Base-by-base conservation (phyloP, 768 basidiomycete species). In the Xanthoconium purpureum region DNA sequence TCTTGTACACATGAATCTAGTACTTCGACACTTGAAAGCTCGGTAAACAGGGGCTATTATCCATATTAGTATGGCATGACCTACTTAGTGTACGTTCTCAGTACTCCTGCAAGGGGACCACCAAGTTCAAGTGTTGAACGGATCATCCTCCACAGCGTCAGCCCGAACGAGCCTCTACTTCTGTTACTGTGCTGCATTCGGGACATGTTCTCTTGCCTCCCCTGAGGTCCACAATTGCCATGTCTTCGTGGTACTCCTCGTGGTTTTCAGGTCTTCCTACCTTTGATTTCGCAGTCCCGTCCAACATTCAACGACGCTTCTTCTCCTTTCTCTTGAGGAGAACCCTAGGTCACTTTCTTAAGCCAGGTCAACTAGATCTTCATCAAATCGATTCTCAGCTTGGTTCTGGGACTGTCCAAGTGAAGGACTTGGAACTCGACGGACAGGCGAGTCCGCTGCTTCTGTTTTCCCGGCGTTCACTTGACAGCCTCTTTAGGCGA, bases 351-450 rank as follows among this genome's bases (percentile, higher is more conserved):
- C 89, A 88, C 67, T 80, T 97, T 57, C 80, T 98, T 52, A 89
- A 88, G 69, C 91, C 90, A 11, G 94, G 92, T 15, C 94, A 94
- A 65, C 82, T 97, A 55, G 91, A 97, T 73, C 78, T 83, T 50
- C 81, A 87, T 53, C 86, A 92, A 73, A 88, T 97, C 63, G 92
- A 96, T 64, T 89, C 92, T 30, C 92, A 96, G 73, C 87, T 98
- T 64, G 89, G 91, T n/a, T 88, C 87, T 40, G 95, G 95, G 17
- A 87, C 82, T 68, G 84, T 97, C 5, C 90, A 94, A 71, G 81
- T 98, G 37, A 87, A 87, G 59, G 85, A 93, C 65, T 75, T 97
- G 53, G 84, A 94, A 68, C 74, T 98, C 48, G 84, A 93, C 69
- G 78, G 80, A 48, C 77, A 84, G 70, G 94, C 89, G 66, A 86